Percentiles rank a stretch among this genome's conserved stretches.
Conservation (phyloP, 2,329 filamentous ascomycete genomes). For the Thermothelomyces thermophilus region DNA sequence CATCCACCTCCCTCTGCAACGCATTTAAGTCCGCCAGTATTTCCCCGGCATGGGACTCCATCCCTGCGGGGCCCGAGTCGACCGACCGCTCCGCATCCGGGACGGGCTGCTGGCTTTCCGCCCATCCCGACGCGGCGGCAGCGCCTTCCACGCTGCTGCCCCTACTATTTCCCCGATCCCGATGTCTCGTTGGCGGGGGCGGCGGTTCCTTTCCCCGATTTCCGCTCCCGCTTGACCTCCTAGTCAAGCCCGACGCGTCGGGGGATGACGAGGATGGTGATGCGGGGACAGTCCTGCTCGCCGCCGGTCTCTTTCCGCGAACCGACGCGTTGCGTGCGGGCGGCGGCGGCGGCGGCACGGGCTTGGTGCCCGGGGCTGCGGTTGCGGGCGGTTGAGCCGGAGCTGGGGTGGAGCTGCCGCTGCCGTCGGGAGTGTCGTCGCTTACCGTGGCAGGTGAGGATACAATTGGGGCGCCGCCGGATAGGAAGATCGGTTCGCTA, state of each 20-base stretch:
- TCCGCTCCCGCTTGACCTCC: slow-evolving; percentile 24
- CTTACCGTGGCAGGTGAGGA: slow-evolving; percentile 1
- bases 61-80: neutral
- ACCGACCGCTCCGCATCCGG: neutral
- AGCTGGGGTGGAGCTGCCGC: neutral
- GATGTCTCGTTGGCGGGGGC: slow-evolving; percentile 29
- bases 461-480: neutral
- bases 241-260: neutral
- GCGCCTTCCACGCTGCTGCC: neutral
- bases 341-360: slow-evolving; percentile 32
- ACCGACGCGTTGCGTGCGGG: slow-evolving; percentile 30
- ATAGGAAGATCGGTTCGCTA: neutral
- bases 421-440: neutral
- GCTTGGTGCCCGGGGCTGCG: slow-evolving; percentile 18
- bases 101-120: neutral
- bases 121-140: neutral
- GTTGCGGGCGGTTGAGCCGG: neutral
- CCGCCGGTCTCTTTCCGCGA: slow-evolving; percentile 37
- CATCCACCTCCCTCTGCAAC: slow-evolving; percentile 71
- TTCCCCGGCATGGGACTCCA: slow-evolving; percentile 38
- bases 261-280: slow-evolving; percentile 26
- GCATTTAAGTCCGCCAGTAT: slow-evolving; percentile 68
- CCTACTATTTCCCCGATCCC: slow-evolving; percentile 1
- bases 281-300: neutral
- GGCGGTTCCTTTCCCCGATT: slow-evolving; percentile 17